Evolutionary conservation across 192 early-diverging fungal species (phyloP).

Genomic region (Rhizophagus sp.): DNA sequence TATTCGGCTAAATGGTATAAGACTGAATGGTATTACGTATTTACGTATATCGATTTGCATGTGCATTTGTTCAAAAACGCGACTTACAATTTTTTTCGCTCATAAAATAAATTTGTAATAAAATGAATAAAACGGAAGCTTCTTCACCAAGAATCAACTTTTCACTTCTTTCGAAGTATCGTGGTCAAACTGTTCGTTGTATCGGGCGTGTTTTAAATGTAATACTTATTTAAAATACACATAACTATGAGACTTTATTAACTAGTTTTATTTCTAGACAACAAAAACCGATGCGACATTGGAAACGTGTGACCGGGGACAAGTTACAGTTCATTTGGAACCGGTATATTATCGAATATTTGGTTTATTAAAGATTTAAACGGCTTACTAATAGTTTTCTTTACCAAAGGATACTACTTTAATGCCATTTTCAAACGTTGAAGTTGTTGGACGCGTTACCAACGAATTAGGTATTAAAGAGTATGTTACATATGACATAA

Average conservation of each 20-base stretch:
- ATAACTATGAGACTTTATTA: neutral
- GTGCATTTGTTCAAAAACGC: neutral
- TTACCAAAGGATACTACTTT: conserved; percentile 28
- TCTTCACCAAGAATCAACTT: neutral
- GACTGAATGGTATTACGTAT: too few species aligned
- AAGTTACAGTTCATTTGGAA: conserved; percentile 34
- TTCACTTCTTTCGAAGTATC: conserved; percentile 2
- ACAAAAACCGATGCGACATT: conserved; percentile 33
- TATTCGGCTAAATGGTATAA: too few species aligned
- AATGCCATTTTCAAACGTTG: conserved; percentile 35
- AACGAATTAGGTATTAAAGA: conserved; percentile 37
- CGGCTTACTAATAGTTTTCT: neutral
- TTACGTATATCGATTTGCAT: too few species aligned
- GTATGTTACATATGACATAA: conserved; percentile 35
- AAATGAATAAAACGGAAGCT: neutral
- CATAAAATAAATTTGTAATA: neutral
- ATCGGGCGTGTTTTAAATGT: conserved; percentile 24
- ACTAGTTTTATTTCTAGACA: neutral
- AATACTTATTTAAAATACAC: neutral
- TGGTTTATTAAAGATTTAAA: neutral
- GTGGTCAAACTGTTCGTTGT: conserved; percentile 3
- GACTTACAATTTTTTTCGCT: neutral
- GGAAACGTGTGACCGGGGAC: conserved; percentile 38
- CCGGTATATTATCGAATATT: conserved; percentile 27
- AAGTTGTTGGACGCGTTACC: conserved; percentile 42